Base-by-base conservation (phyloP, 257 asterid species). In the Echium plantagineum region DNA sequence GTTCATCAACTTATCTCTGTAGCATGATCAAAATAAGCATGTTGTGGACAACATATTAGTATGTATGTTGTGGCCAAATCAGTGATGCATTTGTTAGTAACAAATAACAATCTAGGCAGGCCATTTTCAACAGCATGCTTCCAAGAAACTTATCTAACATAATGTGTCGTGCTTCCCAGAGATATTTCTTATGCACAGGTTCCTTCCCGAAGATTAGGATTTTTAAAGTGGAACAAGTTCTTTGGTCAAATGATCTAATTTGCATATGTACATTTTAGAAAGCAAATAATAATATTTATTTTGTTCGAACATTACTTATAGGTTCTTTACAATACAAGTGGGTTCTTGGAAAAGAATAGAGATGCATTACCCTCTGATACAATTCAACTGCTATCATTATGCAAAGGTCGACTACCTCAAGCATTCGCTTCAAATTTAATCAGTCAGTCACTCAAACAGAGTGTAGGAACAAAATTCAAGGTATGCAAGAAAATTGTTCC, bases 271-370 rank as follows among this genome's bases (percentile, higher is more conserved):
- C 16, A 12, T 42, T 10, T 17, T 42, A 10, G 49, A 42, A 42
- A 42, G 49, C 12, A 42, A 17, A 3, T 42, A 10, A 12, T 12
- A 1, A 1, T 42, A 13, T 7, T 42, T 42, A 17, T 42, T 42
- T 35, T 7, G 12, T 10, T 15, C 49, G 13, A 10, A 42, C 31
- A 42, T 10, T 12, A 57, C 21, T 49, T 58, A 30, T 66, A 84
- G 93, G 93, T 84, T 59, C 55, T 75, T 9, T 82, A 82, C 35
- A 82, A 80, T 64, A 72, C 80, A n/a, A 58, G 24, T 22, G 80
- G 72, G 12, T 80, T 82, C 78, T 65, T 82, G 79, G 78, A 77
- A 59, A 80, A 77, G 74, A 82, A 80, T 71, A 74, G 79, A 71
- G 89, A 77, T 55, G 59, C 68, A 57, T 24, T 79, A 71, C 77